Evolutionary conservation across 139 green algal species (phyloP).

Genomic region (Edaphochlamys debaryana): DNA sequence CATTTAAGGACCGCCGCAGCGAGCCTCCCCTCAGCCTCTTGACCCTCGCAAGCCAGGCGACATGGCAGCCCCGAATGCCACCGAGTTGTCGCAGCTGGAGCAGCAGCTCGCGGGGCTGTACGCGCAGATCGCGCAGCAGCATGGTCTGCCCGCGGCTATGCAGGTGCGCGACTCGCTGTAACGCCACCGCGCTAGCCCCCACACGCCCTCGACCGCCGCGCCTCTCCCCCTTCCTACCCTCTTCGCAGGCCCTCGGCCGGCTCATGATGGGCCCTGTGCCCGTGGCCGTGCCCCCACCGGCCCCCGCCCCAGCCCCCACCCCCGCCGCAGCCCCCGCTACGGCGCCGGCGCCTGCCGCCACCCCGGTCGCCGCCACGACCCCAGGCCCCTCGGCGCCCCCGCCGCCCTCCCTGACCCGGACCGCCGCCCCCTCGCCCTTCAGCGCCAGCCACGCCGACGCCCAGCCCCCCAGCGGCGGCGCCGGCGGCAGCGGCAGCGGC

Average conservation of each 20-base stretch:
- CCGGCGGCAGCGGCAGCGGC: background rate
- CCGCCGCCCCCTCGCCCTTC: background rate
- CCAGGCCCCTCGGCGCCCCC: background rate
- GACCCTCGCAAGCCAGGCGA: no score
- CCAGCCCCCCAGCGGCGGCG: background rate
- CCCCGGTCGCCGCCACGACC: background rate
- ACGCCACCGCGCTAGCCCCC: no score
- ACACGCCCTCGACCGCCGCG: no score
- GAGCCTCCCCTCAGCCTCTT: no score
- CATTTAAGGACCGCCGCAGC: no score
- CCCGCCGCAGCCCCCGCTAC: background rate
- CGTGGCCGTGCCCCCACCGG: background rate
- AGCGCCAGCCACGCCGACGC: background rate
- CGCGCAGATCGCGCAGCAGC: constrained; percentile 4
- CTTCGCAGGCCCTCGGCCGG: constrained; percentile 9
- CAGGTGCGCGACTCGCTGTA: constrained; percentile 15
- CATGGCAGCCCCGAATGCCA: no score
- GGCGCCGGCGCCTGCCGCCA: background rate
- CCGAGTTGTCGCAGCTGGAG: constrained; percentile 14
- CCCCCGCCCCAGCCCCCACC: background rate
- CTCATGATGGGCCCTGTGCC: constrained; percentile 7
- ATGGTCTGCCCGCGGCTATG: constrained; percentile 26
- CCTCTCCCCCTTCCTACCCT: no score
- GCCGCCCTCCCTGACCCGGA: background rate
- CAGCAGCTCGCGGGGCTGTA: background rate